A percentile compares a stretch with the other conserved stretches of the same genome.
phyloP scores from a whole-genome alignment of 306 rosid species.

The Styphnolobium japonicum region DNA sequence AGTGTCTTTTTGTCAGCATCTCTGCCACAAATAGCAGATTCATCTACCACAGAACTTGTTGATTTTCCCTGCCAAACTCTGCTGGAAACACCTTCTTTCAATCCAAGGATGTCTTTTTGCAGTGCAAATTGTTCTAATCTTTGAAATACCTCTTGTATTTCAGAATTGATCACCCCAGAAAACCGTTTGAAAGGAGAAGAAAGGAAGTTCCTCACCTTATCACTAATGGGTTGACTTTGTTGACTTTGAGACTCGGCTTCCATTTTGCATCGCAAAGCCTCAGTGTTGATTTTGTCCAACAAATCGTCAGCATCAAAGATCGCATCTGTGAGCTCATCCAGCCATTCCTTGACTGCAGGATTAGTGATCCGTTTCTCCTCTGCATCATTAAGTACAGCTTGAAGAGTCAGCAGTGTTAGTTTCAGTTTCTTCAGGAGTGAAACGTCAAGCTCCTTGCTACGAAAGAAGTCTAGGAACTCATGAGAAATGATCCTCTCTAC shows the following conservation, averaged over 20 bases:
- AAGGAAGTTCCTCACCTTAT: slow-evolving; percentile 31
- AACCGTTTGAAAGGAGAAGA: slow-evolving; percentile 26
- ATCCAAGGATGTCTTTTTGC: slow-evolving; percentile 34
- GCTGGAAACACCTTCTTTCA: slow-evolving; percentile 28
- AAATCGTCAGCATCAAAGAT: slow-evolving; percentile 6
- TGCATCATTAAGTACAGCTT: slow-evolving; percentile 12
- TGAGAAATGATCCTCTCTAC: not conserved
- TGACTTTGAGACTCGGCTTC: not conserved
- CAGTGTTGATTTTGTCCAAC: not conserved
- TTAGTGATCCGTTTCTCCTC: slow-evolving; percentile 12
- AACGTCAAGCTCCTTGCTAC: not conserved
- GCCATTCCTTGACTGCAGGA: slow-evolving; percentile 12
- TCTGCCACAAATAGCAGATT: slow-evolving; percentile 34
- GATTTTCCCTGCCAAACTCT: too few species aligned
- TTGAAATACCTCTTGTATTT: slow-evolving; percentile 15
- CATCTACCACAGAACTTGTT: slow-evolving; percentile 42
- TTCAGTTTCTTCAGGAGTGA: not conserved
- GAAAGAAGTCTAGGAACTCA: not conserved
- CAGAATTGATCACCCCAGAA: slow-evolving; percentile 25
- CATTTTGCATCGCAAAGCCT: not conserved
- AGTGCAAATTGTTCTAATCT: slow-evolving; percentile 32
- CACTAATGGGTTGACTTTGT: not conserved
- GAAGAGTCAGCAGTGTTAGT: slow-evolving; percentile 5
- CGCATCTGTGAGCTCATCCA: not conserved
- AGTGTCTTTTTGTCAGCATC: slow-evolving; percentile 23